Evolutionary conservation across 768 basidiomycete genomes (phyloP).

Genomic region (Calocybe gangraenosa): DNA sequence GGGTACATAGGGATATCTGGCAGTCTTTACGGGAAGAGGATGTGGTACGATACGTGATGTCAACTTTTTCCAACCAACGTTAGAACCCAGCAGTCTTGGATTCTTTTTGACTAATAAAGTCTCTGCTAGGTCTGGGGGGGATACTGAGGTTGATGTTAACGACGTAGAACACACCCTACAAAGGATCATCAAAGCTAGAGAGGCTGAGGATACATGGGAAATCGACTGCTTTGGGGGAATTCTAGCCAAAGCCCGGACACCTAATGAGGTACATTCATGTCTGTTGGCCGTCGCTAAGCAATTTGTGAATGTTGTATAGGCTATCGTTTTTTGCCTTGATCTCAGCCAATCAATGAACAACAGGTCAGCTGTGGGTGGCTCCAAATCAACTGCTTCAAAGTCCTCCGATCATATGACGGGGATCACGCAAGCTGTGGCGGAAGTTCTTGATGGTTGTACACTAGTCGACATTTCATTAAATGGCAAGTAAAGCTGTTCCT

Average conservation of each 20-base stretch:
- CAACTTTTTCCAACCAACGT: slow-evolving; percentile 26
- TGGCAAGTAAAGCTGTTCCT: no score
- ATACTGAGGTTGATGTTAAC: slow-evolving; percentile 26
- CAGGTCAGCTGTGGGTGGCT: slow-evolving; percentile 15
- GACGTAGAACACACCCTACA: slow-evolving; percentile 21
- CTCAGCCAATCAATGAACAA: slow-evolving; percentile 23
- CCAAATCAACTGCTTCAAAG: not conserved
- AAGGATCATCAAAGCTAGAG: slow-evolving; percentile 16
- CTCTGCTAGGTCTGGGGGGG: slow-evolving; percentile 19
- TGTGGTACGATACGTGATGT: slow-evolving; percentile 24
- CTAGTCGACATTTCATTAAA: not conserved
- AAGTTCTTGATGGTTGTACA: not conserved
- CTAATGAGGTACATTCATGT: slow-evolving; percentile 16
- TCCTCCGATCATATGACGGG: not conserved
- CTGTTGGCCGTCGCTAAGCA: not conserved
- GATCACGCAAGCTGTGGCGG: not conserved
- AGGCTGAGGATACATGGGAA: slow-evolving; percentile 24
- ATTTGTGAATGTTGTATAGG: slow-evolving; percentile 15
- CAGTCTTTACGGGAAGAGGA: slow-evolving; percentile 25
- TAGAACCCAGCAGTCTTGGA: slow-evolving; percentile 2
- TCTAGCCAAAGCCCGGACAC: slow-evolving; percentile 17
- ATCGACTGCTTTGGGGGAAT: slow-evolving; percentile 23
- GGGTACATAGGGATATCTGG: slow-evolving; percentile 18
- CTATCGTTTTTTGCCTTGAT: slow-evolving; percentile 25
- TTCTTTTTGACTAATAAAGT: not conserved